These are phyloP conservation scores for Acacia pycnantha DNA, from an alignment of 331 rosid species.

Conservation along the genomic window DNA sequence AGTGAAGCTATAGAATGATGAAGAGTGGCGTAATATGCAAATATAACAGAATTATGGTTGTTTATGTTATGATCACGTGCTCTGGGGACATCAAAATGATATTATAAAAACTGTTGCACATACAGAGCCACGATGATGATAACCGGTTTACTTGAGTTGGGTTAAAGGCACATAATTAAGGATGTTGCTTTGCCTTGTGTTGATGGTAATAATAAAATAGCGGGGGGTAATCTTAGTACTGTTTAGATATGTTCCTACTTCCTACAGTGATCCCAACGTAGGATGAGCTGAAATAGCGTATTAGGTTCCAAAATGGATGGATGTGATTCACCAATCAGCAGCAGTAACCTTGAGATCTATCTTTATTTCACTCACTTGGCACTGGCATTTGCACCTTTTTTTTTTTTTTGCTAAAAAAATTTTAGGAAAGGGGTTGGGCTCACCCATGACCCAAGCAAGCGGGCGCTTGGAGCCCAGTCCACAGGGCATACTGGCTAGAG, in stretches of 20 bases:
- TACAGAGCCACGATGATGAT: background rate
- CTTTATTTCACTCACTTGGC: background rate
- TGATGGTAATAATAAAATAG: background rate
- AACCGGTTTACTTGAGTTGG: background rate
- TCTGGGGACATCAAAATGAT: background rate
- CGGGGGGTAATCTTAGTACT: background rate
- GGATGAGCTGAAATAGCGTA: background rate
- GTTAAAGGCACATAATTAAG: background rate
- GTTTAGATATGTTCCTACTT: background rate
- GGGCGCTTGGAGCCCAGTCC: no score
- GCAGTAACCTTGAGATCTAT: background rate
- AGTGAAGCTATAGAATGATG: background rate
- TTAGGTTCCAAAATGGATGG: background rate
- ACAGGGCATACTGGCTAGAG: no score
- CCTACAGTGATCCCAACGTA: background rate
- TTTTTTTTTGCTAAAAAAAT: no score
- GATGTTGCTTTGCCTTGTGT: background rate
- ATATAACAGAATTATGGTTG: background rate
- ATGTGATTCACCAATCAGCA: background rate
- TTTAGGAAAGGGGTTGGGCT: no score
- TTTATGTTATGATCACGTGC: background rate
- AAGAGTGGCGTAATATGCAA: background rate
- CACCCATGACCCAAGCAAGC: no score
- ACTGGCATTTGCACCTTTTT: background rate
- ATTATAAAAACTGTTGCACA: background rate